A percentile compares a stretch with the other conserved stretches of the same genome.
phyloP scores from a whole-genome alignment of 768 basidiomycete species.

The Boletus eberwhitei region DNA sequence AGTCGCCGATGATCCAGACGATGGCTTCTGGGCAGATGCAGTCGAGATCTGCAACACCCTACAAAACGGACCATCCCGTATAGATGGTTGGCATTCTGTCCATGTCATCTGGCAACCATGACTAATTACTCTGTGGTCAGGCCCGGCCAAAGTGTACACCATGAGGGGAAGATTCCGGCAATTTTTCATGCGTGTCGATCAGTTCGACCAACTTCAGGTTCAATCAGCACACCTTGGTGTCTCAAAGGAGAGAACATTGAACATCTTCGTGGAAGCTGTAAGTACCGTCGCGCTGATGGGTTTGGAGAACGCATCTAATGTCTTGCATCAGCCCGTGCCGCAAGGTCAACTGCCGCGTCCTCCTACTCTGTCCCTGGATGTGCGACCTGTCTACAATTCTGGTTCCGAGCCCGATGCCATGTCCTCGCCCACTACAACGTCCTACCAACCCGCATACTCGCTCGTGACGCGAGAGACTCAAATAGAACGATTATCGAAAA shows the following conservation, averaged over 20 bases:
- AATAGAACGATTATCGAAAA: conserved; percentile 27
- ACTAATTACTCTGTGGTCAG: conserved; percentile 30
- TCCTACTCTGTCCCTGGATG: conserved; percentile 7
- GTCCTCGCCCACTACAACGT: conserved; percentile 1
- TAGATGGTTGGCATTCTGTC: conserved; percentile 52
- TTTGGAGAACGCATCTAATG: conserved; percentile 3
- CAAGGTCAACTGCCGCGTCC: conserved; percentile 29
- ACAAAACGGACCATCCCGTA: conserved; percentile 59
- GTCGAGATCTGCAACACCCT: conserved; percentile 55
- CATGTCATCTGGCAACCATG: background rate
- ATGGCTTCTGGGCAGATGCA: conserved; percentile 72
- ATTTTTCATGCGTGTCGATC: conserved; percentile 59
- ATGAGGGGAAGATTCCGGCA: conserved; percentile 68
- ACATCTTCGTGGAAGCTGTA: conserved; percentile 59
- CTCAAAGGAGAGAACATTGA: conserved; percentile 50
- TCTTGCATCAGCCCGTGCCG: conserved; percentile 18
- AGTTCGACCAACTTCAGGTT: conserved; percentile 47
- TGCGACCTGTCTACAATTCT: conserved; percentile 8
- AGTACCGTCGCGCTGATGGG: conserved; percentile 15
- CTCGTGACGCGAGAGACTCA: conserved; percentile 26
- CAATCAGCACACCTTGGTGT: conserved; percentile 57
- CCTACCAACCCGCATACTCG: conserved; percentile 6
- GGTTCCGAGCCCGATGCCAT: conserved; percentile 20
- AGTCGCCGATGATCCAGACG: conserved; percentile 43
- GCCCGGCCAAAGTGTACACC: conserved; percentile 66